These are phyloP conservation scores for Phytomonas sp. DNA, from an alignment of 208 protist species.

Conservation along the genomic window DNA sequence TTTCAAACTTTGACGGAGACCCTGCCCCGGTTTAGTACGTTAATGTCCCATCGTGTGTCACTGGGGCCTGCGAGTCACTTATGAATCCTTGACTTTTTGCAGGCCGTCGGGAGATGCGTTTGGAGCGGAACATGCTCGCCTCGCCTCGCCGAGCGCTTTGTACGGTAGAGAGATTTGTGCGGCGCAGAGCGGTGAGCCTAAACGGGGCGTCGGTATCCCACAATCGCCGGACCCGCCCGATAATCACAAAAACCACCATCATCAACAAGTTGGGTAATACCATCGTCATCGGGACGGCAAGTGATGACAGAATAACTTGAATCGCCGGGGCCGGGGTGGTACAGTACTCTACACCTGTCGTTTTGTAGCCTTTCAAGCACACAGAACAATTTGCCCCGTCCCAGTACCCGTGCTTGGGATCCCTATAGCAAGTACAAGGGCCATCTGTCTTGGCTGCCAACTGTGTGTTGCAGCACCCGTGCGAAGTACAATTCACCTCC, in stretches of 20 bases:
- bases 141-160: constrained; percentile 59
- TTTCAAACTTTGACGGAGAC: neutral
- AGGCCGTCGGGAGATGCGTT: constrained; percentile 60
- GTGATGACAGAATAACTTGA: constrained; percentile 47
- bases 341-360: constrained; percentile 16
- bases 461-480: constrained; percentile 46
- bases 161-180: constrained; percentile 56
- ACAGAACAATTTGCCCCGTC: constrained; percentile 19
- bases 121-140: constrained; percentile 53
- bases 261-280: constrained; percentile 69
- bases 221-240: constrained; percentile 40
- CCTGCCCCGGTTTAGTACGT: neutral
- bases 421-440: constrained; percentile 34
- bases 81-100: constrained; percentile 58
- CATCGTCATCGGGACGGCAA: constrained; percentile 76
- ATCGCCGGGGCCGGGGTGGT: constrained; percentile 17
- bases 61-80: constrained; percentile 5
- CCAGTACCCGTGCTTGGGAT: constrained; percentile 39
- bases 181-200: constrained; percentile 51
- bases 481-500: constrained; percentile 24
- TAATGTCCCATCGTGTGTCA: neutral
- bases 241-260: constrained; percentile 59
- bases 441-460: neutral
- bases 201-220: constrained; percentile 61
- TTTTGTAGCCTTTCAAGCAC: constrained; percentile 28